A percentile compares a stretch with the other conserved stretches of the same genome.
Conservation (phyloP, 768 basidiomycete genomes). For the Lactarius sp. region DNA sequence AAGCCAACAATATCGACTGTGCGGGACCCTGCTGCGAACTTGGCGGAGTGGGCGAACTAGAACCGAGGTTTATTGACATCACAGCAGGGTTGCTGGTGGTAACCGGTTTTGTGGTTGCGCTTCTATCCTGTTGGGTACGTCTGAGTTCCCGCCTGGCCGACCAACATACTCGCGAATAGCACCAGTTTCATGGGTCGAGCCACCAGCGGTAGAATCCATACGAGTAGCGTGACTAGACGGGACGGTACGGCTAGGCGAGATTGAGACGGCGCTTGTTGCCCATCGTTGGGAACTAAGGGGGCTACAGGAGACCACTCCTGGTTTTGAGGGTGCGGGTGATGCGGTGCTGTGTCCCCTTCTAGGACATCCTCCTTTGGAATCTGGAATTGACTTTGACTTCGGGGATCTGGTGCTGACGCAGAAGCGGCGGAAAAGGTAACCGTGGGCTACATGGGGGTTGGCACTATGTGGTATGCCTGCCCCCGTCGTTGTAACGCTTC, state of each 20-base stretch:
- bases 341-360: not conserved
- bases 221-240: not conserved
- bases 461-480: not conserved
- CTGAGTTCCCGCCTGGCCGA: not conserved
- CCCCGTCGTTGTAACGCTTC: not conserved
- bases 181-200: not conserved
- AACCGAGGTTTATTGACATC: not conserved
- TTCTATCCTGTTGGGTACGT: not conserved
- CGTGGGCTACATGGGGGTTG: not conserved
- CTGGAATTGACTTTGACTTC: not conserved
- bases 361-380: not conserved
- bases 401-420: not conserved
- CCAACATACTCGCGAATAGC: not conserved
- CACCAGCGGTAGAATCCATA: not conserved
- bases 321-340: not conserved
- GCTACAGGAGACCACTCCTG: not conserved
- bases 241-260: not conserved
- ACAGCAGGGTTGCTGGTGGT: not conserved
- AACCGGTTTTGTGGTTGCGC: not conserved
- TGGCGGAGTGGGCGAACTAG: not conserved
- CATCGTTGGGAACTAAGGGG: not conserved
- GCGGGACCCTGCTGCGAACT: slow-evolving; percentile 3
- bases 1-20: slow-evolving; percentile 14
- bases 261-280: not conserved
- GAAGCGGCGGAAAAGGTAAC: not conserved